Evolutionary conservation across 2,329 filamentous ascomycete species (phyloP).

Genomic region (Ampelomyces quisqualis): DNA sequence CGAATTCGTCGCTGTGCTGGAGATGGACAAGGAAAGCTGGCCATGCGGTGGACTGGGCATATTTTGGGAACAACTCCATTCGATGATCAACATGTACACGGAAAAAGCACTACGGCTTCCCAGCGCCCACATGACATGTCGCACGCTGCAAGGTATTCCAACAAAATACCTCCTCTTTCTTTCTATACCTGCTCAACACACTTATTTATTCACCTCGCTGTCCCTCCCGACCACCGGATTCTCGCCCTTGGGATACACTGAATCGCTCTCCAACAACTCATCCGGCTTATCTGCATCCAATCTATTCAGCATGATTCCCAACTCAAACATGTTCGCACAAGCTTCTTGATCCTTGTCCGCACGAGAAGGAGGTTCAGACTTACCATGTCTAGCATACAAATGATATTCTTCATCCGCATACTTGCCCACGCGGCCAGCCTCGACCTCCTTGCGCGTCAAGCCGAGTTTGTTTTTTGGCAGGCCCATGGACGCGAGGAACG

Average conservation of each 20-base stretch:
- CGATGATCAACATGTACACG: too few relatives aligned
- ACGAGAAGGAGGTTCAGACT: slow-evolving; percentile 24
- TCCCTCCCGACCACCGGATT: slow-evolving; percentile 50
- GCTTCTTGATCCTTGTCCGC: slow-evolving; percentile 11
- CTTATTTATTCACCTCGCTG: slow-evolving; percentile 53
- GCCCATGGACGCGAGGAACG: slow-evolving; percentile 63
- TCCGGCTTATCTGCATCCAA: slow-evolving; percentile 52
- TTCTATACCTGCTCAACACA: too few relatives aligned
- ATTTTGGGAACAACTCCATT: too few relatives aligned
- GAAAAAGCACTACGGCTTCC: too few relatives aligned
- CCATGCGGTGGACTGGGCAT: too few relatives aligned
- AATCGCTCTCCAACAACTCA: slow-evolving; percentile 55
- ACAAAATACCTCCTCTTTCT: too few relatives aligned
- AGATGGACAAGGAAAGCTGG: too few relatives aligned
- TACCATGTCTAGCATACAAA: slow-evolving; percentile 53
- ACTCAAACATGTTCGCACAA: slow-evolving; percentile 24
- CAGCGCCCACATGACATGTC: too few relatives aligned
- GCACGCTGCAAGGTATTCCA: too few relatives aligned
- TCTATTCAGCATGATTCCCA: slow-evolving; percentile 27
- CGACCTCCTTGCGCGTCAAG: slow-evolving; percentile 60
- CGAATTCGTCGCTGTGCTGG: too few relatives aligned
- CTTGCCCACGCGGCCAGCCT: slow-evolving; percentile 51
- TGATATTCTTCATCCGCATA: slow-evolving; percentile 52
- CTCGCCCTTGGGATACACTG: slow-evolving; percentile 46
- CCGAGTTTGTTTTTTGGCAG: slow-evolving; percentile 57